Evolutionary conservation across 139 green algal species (phyloP), one percentile per base, ranked within the genome.

Genomic region (Picochlorum sp.): DNA sequence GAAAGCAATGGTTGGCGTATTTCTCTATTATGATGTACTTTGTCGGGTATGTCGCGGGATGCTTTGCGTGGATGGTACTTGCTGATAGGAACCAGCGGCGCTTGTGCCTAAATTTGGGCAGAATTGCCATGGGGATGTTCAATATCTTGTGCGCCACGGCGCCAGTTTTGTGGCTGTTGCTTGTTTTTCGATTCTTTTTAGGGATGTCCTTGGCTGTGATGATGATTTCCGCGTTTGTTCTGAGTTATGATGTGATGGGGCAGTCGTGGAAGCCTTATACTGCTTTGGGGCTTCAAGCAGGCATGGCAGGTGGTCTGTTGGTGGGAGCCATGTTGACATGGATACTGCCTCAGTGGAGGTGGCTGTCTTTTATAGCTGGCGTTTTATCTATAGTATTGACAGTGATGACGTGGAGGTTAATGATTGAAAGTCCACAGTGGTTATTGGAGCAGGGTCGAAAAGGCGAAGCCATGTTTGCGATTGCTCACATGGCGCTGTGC

Each of bases 381-480:
- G 20, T 75, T 9, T n/a, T 65, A 7, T 26, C 61, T 4, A 67
- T 77, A n/a, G 31, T 74, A 7, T 67, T 70, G 26, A 21, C 58
- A n/a, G 52, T 69, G 1, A 49, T 31, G 44, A 57, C 55, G 21
- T 75, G 73, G 57, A 51, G 24, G 21, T 41, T 85, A 15, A 62
- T 88, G 16, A 59, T 70, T 14, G 83, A 90, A 62, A 83, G 72
- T 6, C 77, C 78, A 0, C 55, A 59, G 16, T 89, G 83, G 83
- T 77, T 89, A 49, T 72, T 86, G 11, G 60, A 78, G 1, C 57
- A 66, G 1, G 84, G 82, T 28, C 66, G 76, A 11, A 77, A 71
- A 68, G 77, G 77, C 5, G 78, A 87, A 52, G 84, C 84, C 0
- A 76, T 73, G 13, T 68, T 80, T 11, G 69, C 71, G 1, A 65